phyloP scores from a whole-genome alignment of 257 asterid species.

The Fraxinus excelsior region DNA sequence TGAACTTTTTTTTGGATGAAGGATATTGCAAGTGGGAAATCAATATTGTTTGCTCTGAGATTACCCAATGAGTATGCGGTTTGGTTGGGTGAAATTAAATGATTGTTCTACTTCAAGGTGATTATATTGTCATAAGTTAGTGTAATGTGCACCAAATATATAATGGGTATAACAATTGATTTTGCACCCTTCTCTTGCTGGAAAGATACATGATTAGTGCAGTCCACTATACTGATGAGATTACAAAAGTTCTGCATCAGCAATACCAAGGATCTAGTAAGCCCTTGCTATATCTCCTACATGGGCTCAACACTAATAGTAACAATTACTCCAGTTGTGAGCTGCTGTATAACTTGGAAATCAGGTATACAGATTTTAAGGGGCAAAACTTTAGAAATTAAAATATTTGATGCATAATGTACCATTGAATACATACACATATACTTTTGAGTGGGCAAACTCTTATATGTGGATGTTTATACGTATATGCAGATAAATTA shows the following conservation, averaged over 20 bases:
- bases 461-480: not conserved
- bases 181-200: too few species aligned
- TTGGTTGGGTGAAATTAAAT: slow-evolving; percentile 95
- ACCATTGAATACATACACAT: not conserved
- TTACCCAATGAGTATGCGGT: slow-evolving; percentile 83
- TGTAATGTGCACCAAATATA: slow-evolving; percentile 13
- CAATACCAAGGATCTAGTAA: slow-evolving; percentile 63
- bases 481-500: too few species aligned
- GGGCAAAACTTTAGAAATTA: not conserved
- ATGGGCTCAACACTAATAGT: slow-evolving; percentile 91
- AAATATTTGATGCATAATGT: not conserved
- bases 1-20: slow-evolving; percentile 35
- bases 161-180: not conserved
- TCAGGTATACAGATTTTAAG: not conserved
- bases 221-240: not conserved
- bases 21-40: slow-evolving; percentile 84
- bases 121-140: slow-evolving; percentile 20
- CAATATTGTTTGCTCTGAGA: slow-evolving; percentile 87
- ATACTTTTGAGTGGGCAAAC: not conserved
- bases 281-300: slow-evolving; percentile 81
- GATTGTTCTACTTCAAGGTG: slow-evolving; percentile 78
- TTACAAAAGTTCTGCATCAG: slow-evolving; percentile 57
- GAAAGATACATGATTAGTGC: too few species aligned
- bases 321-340: slow-evolving; percentile 54
- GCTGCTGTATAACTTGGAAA: not conserved